phyloP scores from a whole-genome alignment of 2,329 filamentous ascomycete species.

The Arthrobotrys musiformis region DNA sequence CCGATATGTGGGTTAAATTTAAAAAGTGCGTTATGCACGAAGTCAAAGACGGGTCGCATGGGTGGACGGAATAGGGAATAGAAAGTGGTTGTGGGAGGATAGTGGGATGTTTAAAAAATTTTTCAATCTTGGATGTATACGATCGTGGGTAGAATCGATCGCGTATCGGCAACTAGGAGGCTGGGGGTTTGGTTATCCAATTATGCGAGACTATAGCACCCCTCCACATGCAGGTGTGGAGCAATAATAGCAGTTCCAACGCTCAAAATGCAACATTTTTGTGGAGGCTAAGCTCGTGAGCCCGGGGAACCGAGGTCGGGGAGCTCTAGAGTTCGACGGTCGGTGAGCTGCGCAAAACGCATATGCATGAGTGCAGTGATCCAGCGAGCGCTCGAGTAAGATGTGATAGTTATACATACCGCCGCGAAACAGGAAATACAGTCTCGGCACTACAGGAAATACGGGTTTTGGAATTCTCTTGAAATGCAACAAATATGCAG shows the following conservation, averaged over 20 bases:
- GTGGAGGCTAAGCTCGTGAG: not conserved
- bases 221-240: not conserved
- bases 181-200: not conserved
- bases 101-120: not conserved
- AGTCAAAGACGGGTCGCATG: constrained; percentile 8
- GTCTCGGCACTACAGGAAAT: too few relatives aligned
- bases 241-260: not conserved
- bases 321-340: not conserved
- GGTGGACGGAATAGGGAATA: not conserved
- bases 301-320: not conserved
- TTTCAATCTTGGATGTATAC: not conserved
- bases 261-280: constrained; percentile 35
- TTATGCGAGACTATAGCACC: not conserved
- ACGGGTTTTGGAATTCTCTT: too few relatives aligned
- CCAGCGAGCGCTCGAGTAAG: not conserved
- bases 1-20: not conserved
- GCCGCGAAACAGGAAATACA: too few relatives aligned
- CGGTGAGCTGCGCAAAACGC: not conserved
- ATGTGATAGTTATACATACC: not conserved
- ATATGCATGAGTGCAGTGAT: not conserved
- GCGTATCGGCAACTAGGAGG: constrained; percentile 28
- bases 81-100: not conserved
- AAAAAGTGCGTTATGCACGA: too few relatives aligned
- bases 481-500: not conserved
- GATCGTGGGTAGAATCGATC: constrained; percentile 13